Evolutionary conservation across 345 rosid genomes (phyloP).

Genomic region (Lepidium didymum): DNA sequence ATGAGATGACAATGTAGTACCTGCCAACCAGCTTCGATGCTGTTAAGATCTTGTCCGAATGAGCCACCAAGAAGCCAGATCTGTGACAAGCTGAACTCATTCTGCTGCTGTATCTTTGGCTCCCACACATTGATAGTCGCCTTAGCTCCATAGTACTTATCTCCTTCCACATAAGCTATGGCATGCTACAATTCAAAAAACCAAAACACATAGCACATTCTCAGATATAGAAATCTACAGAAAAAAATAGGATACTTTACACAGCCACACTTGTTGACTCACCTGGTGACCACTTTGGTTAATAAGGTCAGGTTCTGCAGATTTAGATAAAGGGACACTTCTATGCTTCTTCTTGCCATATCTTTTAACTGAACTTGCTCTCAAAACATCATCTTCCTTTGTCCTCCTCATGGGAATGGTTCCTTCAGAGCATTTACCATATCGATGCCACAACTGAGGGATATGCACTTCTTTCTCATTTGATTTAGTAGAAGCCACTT

Average conservation of each 20-base stretch:
- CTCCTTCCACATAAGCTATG: constrained; percentile 92
- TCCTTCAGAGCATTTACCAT: constrained; percentile 66
- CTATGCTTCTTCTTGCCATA: constrained; percentile 87
- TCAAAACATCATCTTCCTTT: constrained; percentile 71
- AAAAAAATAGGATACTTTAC: not conserved
- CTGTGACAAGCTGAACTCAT: constrained; percentile 98
- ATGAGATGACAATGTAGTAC: constrained; percentile 28
- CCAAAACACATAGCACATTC: not conserved
- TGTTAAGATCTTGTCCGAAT: constrained; percentile 95
- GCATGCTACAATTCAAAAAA: constrained; percentile 63
- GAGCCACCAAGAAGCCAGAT: constrained; percentile 96
- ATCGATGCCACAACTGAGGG: constrained; percentile 73
- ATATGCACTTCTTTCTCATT: constrained; percentile 49
- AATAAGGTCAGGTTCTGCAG: constrained; percentile 78
- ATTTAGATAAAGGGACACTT: constrained; percentile 73
- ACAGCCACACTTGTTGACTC: not conserved
- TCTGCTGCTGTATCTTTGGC: constrained; percentile 86
- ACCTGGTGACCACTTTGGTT: constrained; percentile 95
- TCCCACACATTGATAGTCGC: constrained; percentile 99
- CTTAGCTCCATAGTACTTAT: constrained; percentile 82
- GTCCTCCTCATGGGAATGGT: constrained; percentile 92
- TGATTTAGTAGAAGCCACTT: constrained; percentile 40
- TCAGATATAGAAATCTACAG: constrained; percentile 2
- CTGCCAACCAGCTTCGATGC: constrained; percentile 99
- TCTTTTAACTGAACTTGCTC: constrained; percentile 93